Evolutionary conservation across 768 basidiomycete species (phyloP).

Genomic region (Tulasnella calospora): DNA sequence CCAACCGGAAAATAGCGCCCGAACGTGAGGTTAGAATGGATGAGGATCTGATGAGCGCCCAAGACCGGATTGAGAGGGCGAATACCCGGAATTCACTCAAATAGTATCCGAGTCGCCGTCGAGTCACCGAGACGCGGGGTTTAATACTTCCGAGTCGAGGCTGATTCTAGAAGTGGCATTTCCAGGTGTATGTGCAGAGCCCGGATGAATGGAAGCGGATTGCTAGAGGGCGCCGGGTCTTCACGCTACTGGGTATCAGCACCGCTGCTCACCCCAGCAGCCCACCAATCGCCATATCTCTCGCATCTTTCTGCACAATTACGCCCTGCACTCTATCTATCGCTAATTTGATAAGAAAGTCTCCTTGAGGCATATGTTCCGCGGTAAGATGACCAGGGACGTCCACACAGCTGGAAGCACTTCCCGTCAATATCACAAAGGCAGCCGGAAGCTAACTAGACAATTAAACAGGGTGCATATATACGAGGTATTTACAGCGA

Average conservation of each 20-base stretch:
- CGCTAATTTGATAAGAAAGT: background rate
- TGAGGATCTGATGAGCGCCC: no score
- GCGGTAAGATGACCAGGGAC: background rate
- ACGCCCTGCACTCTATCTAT: background rate
- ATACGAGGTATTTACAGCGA: background rate
- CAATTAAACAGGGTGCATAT: background rate
- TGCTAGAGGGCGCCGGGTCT: background rate
- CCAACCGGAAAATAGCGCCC: background rate
- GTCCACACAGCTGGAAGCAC: background rate
- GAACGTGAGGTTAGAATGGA: no score
- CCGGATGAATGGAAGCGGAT: no score
- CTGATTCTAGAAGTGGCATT: background rate
- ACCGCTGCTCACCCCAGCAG: background rate
- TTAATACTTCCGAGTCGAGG: no score
- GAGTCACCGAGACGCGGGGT: no score
- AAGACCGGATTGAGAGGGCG: no score
- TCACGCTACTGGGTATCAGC: background rate
- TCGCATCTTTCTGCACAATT: background rate
- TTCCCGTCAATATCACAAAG: no score
- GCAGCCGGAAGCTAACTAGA: background rate
- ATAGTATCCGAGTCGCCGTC: no score
- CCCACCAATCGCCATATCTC: background rate
- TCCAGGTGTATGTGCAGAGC: background rate
- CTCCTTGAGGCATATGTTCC: background rate
- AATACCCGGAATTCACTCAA: no score